Conservation (phyloP, 164 flowering plant genomes). For the Dillenia turbinata region DNA sequence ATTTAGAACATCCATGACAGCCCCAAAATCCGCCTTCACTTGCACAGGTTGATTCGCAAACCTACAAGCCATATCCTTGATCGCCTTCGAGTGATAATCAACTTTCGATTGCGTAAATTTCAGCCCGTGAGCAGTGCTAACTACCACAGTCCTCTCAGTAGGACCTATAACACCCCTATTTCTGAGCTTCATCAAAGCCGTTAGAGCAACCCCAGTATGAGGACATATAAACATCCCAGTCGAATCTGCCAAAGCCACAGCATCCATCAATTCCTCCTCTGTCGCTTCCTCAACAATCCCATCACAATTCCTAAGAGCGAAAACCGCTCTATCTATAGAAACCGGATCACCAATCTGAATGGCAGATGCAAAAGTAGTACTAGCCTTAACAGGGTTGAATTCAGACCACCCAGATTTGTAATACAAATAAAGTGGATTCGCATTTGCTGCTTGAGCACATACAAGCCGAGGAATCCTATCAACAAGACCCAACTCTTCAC, state of each 20-base stretch:
- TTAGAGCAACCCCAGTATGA: conserved; percentile 87
- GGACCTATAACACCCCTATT: conserved; percentile 59
- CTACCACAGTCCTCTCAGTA: conserved; percentile 74
- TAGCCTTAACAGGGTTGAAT: conserved; percentile 57
- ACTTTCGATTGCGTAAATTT: conserved; percentile 86
- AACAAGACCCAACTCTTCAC: conserved; percentile 75
- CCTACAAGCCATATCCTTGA: conserved; percentile 55
- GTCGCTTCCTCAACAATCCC: conserved; percentile 95
- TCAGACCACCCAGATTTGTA: conserved; percentile 70
- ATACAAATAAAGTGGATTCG: conserved; percentile 74
- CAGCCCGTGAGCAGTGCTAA: conserved; percentile 94
- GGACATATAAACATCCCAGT: conserved; percentile 91
- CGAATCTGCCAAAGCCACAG: conserved; percentile 78
- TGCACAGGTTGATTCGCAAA: conserved; percentile 57
- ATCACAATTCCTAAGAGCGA: conserved; percentile 53
- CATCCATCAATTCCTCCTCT: conserved; percentile 91
- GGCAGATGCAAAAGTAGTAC: conserved; percentile 78
- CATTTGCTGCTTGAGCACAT: conserved; percentile 92
- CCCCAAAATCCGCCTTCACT: conserved; percentile 61
- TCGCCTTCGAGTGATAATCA: conserved; percentile 64
- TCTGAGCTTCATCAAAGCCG: conserved; percentile 75
- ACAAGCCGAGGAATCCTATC: conserved; percentile 72
- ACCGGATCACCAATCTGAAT: conserved; percentile 96
- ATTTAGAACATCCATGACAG: conserved; percentile 73
- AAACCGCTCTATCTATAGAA: conserved; percentile 84